These are phyloP conservation scores for Letharia columbiana DNA, from an alignment of 495 filamentous ascomycete species.

Conservation along the genomic window DNA sequence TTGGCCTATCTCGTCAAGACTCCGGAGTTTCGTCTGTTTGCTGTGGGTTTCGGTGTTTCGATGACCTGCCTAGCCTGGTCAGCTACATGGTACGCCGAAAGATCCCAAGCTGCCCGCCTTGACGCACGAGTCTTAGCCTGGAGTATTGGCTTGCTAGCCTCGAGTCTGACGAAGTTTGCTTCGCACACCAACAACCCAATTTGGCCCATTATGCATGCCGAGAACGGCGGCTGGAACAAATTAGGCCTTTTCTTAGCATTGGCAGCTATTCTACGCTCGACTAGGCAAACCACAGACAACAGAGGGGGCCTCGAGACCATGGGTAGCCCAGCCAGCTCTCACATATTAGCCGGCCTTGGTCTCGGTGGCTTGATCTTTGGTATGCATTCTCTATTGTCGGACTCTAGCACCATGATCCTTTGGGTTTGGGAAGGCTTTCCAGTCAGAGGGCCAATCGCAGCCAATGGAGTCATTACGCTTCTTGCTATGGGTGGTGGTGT, in stretches of 20 bases:
- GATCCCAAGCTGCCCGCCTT: slow-evolving; percentile 61
- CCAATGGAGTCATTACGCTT: slow-evolving; percentile 77
- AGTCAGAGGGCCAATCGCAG: slow-evolving; percentile 78
- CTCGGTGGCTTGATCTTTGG: slow-evolving; percentile 79
- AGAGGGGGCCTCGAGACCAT: slow-evolving; percentile 43
- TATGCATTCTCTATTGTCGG: slow-evolving; percentile 88
- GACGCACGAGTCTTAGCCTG: slow-evolving; percentile 76
- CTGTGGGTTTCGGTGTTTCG: slow-evolving; percentile 67
- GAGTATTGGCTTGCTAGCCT: slow-evolving; percentile 73
- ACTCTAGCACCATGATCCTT: slow-evolving; percentile 97
- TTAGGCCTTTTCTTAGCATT: slow-evolving; percentile 67
- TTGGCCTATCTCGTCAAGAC: slow-evolving; percentile 65
- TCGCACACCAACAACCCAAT: slow-evolving; percentile 95
- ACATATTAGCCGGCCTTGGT: slow-evolving; percentile 63
- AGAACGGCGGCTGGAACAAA: slow-evolving; percentile 91
- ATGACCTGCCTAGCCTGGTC: slow-evolving; percentile 75
- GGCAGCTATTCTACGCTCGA: slow-evolving; percentile 63
- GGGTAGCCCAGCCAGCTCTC: slow-evolving; percentile 53
- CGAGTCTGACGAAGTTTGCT: slow-evolving; percentile 84
- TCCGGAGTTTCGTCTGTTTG: slow-evolving; percentile 70
- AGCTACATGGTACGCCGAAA: slow-evolving; percentile 69
- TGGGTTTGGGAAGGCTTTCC: slow-evolving; percentile 99
- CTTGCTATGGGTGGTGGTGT: slow-evolving; percentile 79
- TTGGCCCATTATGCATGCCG: slow-evolving; percentile 85
- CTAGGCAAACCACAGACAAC: slow-evolving; percentile 47